These are phyloP conservation scores for Lactarius vividus DNA, from an alignment of 768 basidiomycete genomes.

Conservation along the genomic window DNA sequence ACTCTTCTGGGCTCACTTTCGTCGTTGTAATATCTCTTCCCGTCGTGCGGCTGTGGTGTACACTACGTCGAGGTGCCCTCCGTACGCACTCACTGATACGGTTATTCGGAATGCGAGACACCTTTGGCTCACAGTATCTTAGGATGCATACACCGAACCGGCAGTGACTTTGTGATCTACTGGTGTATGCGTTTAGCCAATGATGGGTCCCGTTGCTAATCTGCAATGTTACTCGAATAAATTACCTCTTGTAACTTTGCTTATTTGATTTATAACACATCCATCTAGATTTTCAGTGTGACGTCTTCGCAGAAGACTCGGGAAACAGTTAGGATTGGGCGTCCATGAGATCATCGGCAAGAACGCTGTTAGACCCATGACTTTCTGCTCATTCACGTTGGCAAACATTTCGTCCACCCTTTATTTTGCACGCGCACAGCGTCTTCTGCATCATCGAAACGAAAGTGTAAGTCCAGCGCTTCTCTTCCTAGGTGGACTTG, in stretches of 20 bases:
- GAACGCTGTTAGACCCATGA: no score
- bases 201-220: background rate
- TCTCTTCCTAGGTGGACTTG: no score
- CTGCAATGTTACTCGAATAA: background rate
- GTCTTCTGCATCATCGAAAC: no score
- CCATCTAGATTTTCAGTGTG: background rate
- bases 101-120: background rate
- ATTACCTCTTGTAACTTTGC: background rate
- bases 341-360: no score
- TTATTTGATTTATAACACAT: background rate
- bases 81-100: background rate
- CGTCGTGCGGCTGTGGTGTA: background rate
- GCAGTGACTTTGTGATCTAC: background rate
- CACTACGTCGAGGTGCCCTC: background rate
- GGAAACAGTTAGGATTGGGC: no score
- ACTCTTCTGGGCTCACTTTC: background rate
- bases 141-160: background rate
- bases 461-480: no score
- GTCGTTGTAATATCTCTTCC: background rate
- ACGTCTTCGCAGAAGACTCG: background rate
- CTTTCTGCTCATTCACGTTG: no score
- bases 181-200: background rate
- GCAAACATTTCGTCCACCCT: no score
- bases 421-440: no score
- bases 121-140: background rate